These are phyloP conservation scores for Alternaria atra DNA, from an alignment of 2,329 filamentous ascomycete genomes.

Conservation along the genomic window DNA sequence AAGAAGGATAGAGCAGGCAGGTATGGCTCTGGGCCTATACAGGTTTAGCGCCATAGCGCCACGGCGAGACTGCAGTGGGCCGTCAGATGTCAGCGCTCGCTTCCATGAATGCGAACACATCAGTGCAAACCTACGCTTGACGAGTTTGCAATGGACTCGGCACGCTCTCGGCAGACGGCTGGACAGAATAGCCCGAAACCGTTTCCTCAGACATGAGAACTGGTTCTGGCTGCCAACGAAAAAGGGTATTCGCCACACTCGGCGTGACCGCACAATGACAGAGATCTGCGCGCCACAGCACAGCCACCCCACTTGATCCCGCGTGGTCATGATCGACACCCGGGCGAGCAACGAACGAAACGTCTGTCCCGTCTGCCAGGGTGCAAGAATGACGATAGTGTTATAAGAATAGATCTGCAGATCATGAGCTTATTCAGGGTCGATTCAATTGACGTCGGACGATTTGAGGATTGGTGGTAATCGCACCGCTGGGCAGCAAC, in stretches of 20 bases:
- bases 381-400: conserved; percentile 8
- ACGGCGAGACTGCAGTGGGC: conserved; percentile 15
- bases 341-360: conserved; percentile 7
- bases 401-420: conserved; percentile 13
- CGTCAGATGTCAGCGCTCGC: conserved; percentile 20
- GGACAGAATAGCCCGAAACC: conserved; percentile 21
- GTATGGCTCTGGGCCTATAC: conserved; percentile 22
- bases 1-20: conserved; percentile 18
- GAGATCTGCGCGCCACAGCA: conserved; percentile 37
- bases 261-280: conserved; percentile 31
- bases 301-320: conserved; percentile 27
- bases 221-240: conserved; percentile 24
- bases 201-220: conserved; percentile 19
- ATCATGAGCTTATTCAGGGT: not conserved
- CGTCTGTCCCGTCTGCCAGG: conserved; percentile 19
- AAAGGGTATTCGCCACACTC: conserved; percentile 33
- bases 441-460: not conserved
- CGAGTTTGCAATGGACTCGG: conserved; percentile 15
- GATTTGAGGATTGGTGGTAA: not conserved
- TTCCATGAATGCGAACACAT: conserved; percentile 11
- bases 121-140: conserved; percentile 18
- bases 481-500: not conserved
- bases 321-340: conserved; percentile 23
- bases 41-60: conserved; percentile 30
- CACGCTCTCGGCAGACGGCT: conserved; percentile 23